phyloP scores from a whole-genome alignment of 805 yeast genomes.

The Komagataella mondaviorum region DNA sequence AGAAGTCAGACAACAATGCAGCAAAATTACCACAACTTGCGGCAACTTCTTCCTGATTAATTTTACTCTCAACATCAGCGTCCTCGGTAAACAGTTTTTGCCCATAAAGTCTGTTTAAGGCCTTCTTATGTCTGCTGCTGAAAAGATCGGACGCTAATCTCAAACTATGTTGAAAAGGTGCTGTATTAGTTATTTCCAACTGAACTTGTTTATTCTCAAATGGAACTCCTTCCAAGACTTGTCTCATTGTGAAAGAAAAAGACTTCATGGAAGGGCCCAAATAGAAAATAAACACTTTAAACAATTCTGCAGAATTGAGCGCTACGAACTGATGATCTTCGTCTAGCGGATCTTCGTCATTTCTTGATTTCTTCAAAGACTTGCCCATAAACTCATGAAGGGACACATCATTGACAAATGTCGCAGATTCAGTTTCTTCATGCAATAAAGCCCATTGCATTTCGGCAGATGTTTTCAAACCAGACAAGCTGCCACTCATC shows the following conservation, averaged over 20 bases:
- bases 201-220: conserved; percentile 21
- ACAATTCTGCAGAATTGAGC: conserved; percentile 28
- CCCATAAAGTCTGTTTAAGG: conserved; percentile 44
- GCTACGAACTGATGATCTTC: conserved; percentile 10
- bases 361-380: background rate
- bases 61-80: conserved; percentile 23
- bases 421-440: conserved; percentile 10
- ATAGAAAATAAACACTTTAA: conserved; percentile 51
- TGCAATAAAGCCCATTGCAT: conserved; percentile 47
- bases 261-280: conserved; percentile 66
- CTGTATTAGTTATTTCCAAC: conserved; percentile 7
- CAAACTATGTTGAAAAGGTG: conserved; percentile 29
- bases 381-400: conserved; percentile 6
- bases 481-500: conserved; percentile 46
- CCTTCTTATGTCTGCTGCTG: conserved; percentile 38
- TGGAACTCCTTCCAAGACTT: conserved; percentile 46
- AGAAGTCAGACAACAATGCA: conserved; percentile 46
- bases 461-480: conserved; percentile 53
- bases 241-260: conserved; percentile 47
- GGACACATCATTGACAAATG: conserved; percentile 1
- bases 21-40: conserved; percentile 79
- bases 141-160: conserved; percentile 39
- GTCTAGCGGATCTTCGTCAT: conserved; percentile 1
- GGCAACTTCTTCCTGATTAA: conserved; percentile 69
- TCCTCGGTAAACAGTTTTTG: conserved; percentile 35